Percentiles rank a stretch among this genome's conserved stretches.
phyloP scores from a whole-genome alignment of 768 basidiomycete genomes.

The Mycena alexandri region DNA sequence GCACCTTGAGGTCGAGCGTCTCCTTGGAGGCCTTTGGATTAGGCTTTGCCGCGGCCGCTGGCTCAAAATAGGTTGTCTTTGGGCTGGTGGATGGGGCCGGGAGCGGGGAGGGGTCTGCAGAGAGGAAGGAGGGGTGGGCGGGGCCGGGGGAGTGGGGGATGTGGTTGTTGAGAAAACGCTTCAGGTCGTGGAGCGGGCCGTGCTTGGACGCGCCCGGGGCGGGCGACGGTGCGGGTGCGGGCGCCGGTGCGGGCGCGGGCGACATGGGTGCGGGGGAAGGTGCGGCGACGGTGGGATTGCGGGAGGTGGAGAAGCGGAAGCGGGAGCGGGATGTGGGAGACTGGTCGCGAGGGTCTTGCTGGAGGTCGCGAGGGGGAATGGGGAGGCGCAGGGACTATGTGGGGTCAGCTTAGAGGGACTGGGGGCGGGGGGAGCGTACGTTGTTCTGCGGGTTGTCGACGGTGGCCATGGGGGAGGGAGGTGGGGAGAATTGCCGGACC shows the following conservation, averaged over 20 bases:
- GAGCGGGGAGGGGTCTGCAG: conserved; percentile 25
- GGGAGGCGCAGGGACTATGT: conserved; percentile 20
- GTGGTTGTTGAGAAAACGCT: conserved; percentile 95
- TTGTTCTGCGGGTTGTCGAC: too few relatives aligned
- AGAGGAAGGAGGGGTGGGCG: conserved; percentile 43
- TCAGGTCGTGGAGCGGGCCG: conserved; percentile 91
- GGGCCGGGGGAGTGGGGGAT: conserved; percentile 69
- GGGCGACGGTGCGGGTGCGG: conserved; percentile 38
- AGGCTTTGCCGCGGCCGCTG: conserved; percentile 13
- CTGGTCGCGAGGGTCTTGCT: conserved; percentile 7
- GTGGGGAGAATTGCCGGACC: too few relatives aligned
- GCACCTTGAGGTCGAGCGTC: not conserved
- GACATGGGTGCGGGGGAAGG: conserved; percentile 40
- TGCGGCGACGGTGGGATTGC: conserved; percentile 32
- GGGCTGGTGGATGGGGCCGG: conserved; percentile 1
- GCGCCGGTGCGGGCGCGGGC: conserved; percentile 27
- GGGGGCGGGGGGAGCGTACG: too few relatives aligned
- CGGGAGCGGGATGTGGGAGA: conserved; percentile 39
- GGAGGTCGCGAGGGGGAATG: conserved; percentile 16
- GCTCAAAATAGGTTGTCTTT: conserved; percentile 28
- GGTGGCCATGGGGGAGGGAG: too few relatives aligned
- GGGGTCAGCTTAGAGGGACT: conserved; percentile 2
- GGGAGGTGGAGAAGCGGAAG: conserved; percentile 42
- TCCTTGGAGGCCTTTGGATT: not conserved
- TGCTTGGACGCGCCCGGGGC: conserved; percentile 45